Evolutionary conservation across 202 grass and related monocot genomes (phyloP), one percentile per base, ranked within the genome.

Genomic region (Carex arenaria): DNA sequence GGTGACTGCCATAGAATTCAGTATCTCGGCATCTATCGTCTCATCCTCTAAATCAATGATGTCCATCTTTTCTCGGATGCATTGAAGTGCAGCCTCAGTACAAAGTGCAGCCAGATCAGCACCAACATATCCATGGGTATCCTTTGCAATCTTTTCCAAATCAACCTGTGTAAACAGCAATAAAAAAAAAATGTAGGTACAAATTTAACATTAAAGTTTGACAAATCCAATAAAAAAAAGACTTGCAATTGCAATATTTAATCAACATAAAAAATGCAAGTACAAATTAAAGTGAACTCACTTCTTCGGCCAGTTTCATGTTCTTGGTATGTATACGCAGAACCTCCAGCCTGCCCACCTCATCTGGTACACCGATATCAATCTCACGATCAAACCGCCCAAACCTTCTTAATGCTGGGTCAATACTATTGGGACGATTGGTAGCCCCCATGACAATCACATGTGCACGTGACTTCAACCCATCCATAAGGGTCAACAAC

Each of bases 21-120:
- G 73, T 82, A 97, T 94, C 79, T 97, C 94, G 61, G 94, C 94
- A 88, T 97, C 94, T 43, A 97, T 97, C 12, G 87, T 88, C 67
- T 97, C 94, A n/a, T 97, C 94, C 83, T 97, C 94, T 23, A 97
- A 90, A 84, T 97, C 94, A 22, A 97, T 97, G 19, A 97, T 94
- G 56, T 97, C 94, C 94, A 97, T 97, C 75, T 97, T 97, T 83
- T 97, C 94, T 84, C 94, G 90, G 47, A 97, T 97, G 70, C 94
- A 97, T 52, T 97, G 94, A 64, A 97, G 89, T 34, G 94, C 94
- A 73, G 94, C 90, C 85, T 97, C 94, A n/a, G 94, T 97, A 82
- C 94, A 97, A 26, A 97, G 89, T 7, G 94, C 94, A 82, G 94
- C 94, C 69, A 97, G 89, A 83, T 97, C 92, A 87, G 94, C 90